These are phyloP conservation scores for Crithidia fasciculata DNA, from an alignment of 208 protist genomes.

Conservation along the genomic window DNA sequence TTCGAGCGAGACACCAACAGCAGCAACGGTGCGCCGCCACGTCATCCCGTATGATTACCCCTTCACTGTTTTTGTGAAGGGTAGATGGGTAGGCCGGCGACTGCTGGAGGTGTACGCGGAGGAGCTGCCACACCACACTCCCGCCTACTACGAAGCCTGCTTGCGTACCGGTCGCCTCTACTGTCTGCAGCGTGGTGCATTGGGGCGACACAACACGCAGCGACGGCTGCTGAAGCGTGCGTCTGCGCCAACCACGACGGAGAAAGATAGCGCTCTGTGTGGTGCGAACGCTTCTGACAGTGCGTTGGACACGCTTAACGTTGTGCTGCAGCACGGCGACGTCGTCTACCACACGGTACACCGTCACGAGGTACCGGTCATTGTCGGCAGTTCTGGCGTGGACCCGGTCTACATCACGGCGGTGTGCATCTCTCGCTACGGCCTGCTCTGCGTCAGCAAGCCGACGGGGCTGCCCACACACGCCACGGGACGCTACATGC, in stretches of 20 bases:
- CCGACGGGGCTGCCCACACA: conserved; percentile 87
- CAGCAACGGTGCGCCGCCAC: conserved; percentile 43
- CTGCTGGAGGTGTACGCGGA: conserved; percentile 89
- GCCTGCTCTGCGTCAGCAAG: conserved; percentile 72
- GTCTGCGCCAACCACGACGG: neutral
- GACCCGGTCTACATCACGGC: conserved; percentile 59
- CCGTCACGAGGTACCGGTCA: conserved; percentile 94
- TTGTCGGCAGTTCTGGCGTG: conserved; percentile 58
- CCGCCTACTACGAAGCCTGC: conserved; percentile 86
- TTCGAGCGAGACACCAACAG: neutral
- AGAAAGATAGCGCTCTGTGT: neutral
- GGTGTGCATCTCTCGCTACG: conserved; percentile 65
- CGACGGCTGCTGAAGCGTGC: conserved; percentile 50
- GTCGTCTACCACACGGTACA: conserved; percentile 91
- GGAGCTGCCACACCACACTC: conserved; percentile 88
- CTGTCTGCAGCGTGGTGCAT: conserved; percentile 25
- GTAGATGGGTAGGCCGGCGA: conserved; percentile 88
- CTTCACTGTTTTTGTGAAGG: conserved; percentile 93
- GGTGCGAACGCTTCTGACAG: neutral
- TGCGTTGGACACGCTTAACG: neutral
- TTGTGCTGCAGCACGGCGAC: conserved; percentile 77
- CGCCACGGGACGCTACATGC: conserved; percentile 90
- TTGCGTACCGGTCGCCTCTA: conserved; percentile 76
- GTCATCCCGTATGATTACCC: conserved; percentile 92
- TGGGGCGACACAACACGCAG: conserved; percentile 41